These are phyloP conservation scores for Platanthera guangdongensis DNA, from an alignment of 106 monocot genomes.

Conservation along the genomic window DNA sequence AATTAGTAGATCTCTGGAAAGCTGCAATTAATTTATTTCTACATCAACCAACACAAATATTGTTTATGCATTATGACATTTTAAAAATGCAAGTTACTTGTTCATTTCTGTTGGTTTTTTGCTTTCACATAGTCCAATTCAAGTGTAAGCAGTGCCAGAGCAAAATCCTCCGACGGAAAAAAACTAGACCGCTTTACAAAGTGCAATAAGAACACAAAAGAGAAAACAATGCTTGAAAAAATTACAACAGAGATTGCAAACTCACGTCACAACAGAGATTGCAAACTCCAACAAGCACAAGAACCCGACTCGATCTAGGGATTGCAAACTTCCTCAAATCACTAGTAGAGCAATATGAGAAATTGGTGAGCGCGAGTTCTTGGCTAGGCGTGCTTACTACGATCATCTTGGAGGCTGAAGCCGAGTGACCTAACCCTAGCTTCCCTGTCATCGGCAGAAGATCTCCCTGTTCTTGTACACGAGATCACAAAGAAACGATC, in stretches of 20 bases:
- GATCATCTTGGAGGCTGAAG: slow-evolving; percentile 26
- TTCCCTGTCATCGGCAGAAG: too few species aligned
- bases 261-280: slow-evolving; percentile 63
- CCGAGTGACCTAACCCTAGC: slow-evolving; percentile 17
- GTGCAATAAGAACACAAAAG: slow-evolving; percentile 6
- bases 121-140: slow-evolving; percentile 79
- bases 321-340: slow-evolving; percentile 44
- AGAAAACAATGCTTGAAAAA: not conserved
- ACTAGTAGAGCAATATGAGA: slow-evolving; percentile 55
- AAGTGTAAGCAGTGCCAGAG: slow-evolving; percentile 72
- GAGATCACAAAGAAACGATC: too few species aligned
- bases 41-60: too few species aligned
- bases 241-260: not conserved
- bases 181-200: slow-evolving; percentile 31
- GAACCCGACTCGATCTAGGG: slow-evolving; percentile 28
- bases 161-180: slow-evolving; percentile 49
- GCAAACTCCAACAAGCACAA: slow-evolving; percentile 43
- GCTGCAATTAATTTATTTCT: too few species aligned
- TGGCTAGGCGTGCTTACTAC: slow-evolving; percentile 69
- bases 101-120: slow-evolving; percentile 54
- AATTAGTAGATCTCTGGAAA: too few species aligned
- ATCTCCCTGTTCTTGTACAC: too few species aligned
- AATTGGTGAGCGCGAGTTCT: slow-evolving; percentile 83
- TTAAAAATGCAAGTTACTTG: slow-evolving; percentile 33
- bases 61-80: not conserved